Evolutionary conservation across 441 rosid genomes (phyloP), one percentile per base, ranked within the genome.

Genomic region (Francoa sonchifolia): DNA sequence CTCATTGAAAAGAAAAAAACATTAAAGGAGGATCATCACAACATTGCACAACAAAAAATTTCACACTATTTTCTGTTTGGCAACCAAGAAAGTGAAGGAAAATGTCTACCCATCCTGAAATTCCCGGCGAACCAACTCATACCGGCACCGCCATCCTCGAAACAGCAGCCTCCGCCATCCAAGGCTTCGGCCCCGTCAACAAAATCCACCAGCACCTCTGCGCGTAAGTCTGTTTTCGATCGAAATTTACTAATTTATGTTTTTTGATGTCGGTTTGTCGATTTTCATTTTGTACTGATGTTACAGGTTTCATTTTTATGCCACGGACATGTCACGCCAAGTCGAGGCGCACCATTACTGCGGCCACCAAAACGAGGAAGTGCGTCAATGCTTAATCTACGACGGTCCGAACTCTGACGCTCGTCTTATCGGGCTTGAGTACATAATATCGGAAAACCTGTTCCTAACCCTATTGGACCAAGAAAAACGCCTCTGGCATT

Each of bases 151-250:
- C 77, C 33, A 42, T 76, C 51, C 58, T 72, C 8, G 89, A 77
- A 51, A 61, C 74, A 0, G 76, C 82, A 34, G 67, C 82, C n/a
- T 58, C 74, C n/a, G 64, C 84, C 28, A 50, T 80, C 40, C 89
- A 76, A 57, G 48, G 67, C 63, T 83, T 80, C 18, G 72, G 47
- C 17, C 89, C 89, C 7, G 12, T 72, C 28, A 76, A 74, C 50
- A 67, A 71, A 50, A 74, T 83, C 59, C 94, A 87, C 54, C 82
- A 74, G 18, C 87, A 83, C 69, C 93, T 80, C 55, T 80, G 86
- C 81, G 87, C 95, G 87, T 79, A 63, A 33, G 43, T 16, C 22
- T 21, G 5, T 0, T 9, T 15, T n/a, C n/a, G n/a, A n/a, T n/a
- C n/a, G n/a, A n/a, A n/a, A n/a, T n/a, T n/a, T n/a, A n/a, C n/a